Evolutionary conservation across 2,329 filamentous ascomycete genomes (phyloP), one percentile per base, ranked within the genome.

Genomic region (Pleoardoris graminearum): DNA sequence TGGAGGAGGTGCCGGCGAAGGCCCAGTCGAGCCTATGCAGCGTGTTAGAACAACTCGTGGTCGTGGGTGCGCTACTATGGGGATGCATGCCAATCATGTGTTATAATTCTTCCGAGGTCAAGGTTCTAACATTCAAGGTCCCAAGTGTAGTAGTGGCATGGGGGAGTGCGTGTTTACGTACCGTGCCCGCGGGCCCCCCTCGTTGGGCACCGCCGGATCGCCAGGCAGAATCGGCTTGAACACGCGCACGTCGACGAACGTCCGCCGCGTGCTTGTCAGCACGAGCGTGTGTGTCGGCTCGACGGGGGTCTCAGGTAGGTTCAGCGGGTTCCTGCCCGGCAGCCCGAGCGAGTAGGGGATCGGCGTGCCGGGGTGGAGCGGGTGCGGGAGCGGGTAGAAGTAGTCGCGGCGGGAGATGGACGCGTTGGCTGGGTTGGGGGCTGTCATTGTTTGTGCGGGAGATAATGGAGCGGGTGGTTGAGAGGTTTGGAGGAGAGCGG

Each of bases 201-300:
- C 38, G 42, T 67, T 70, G 43, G 66, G 57, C 2, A 60, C 36
- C 1, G 54, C 43, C 55, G 57, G n/a, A 33, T 60, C 54, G 17
- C 7, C n/a, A 3, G 32, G 12, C 6, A 22, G 12, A 19, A 52
- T 46, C 0, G 68, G 61, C 17, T 68, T 71, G 42, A 80, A 66
- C 45, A 86, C 75, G 35, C 86, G 81, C 19, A 88, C 66, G 62
- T 89, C 86, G 32, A 88, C 80, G 64, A 86, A 89, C 32, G 76
- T 79, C 25, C 75, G 75, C 22, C 68, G 66, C 1, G 82, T 80
- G 2, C 83, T 83, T 0, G 86, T 88, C 39, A 89, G 73, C 11
- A 89, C 86, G 3, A 87, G 65, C 0, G 86, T 88, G 1, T 79
- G 80, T 0, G 86, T 89, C 14, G 82, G 82, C 67, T 89, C 86